Conservation (phyloP, 495 filamentous ascomycete species). For the Geoglossum glabrum region DNA sequence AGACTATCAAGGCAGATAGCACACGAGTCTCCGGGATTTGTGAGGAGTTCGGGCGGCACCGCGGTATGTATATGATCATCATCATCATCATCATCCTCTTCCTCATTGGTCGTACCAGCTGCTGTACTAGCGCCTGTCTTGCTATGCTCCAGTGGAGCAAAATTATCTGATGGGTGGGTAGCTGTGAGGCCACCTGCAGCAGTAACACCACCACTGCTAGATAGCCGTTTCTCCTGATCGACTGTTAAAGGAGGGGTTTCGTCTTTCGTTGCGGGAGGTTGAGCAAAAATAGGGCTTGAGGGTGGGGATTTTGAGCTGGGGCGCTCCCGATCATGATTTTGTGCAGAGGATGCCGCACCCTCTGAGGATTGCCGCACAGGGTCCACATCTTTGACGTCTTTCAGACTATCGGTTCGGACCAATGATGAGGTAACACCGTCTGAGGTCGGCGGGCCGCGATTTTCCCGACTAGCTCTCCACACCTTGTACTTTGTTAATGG, state of each 20-base stretch:
- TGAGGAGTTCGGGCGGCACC: slow-evolving; percentile 60
- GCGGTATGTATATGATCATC: slow-evolving; percentile 71
- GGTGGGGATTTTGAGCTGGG: not conserved
- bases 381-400: slow-evolving; percentile 27
- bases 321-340: not conserved
- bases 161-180: not conserved
- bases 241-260: not conserved
- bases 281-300: not conserved
- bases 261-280: not conserved
- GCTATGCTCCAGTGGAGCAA: not conserved
- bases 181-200: not conserved
- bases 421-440: slow-evolving; percentile 67
- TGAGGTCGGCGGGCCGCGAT: slow-evolving; percentile 61
- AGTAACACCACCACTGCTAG: not conserved
- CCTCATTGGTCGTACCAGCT: slow-evolving; percentile 23
- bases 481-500: slow-evolving; percentile 89
- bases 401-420: slow-evolving; percentile 47
- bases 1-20: slow-evolving; percentile 90
- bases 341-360: not conserved
- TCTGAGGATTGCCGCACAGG: not conserved
- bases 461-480: slow-evolving; percentile 70
- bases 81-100: slow-evolving; percentile 67
- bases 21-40: slow-evolving; percentile 81
- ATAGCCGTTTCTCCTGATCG: not conserved
- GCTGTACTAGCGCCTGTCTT: not conserved